These are phyloP conservation scores for Exophiala bonariae DNA, from an alignment of 2,329 filamentous ascomycete genomes.

Conservation along the genomic window DNA sequence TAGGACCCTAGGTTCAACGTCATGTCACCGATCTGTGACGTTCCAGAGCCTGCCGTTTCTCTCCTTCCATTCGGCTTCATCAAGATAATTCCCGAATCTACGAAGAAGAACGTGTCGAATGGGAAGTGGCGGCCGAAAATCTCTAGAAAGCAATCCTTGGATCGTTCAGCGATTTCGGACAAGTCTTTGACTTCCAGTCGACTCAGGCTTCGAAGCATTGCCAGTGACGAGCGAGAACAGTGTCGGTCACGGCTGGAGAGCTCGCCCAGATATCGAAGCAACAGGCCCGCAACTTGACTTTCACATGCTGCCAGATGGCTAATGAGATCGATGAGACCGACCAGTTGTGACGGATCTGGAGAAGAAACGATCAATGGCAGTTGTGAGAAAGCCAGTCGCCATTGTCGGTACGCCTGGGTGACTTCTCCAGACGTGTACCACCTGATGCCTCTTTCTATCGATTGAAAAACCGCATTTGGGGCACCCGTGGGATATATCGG, in stretches of 20 bases:
- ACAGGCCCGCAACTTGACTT: neutral
- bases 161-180: neutral
- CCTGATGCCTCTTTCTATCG: slow-evolving; percentile 3
- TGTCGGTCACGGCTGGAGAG: neutral
- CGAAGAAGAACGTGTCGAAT: slow-evolving; percentile 1
- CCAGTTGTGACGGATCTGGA: slow-evolving; percentile 2
- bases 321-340: slow-evolving; percentile 4
- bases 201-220: neutral
- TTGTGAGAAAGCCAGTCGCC: neutral
- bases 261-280: neutral
- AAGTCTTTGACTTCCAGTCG: neutral
- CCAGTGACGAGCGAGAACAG: neutral
- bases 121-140: slow-evolving; percentile 1
- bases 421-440: slow-evolving; percentile 3
- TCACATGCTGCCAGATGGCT: slow-evolving; percentile 3
- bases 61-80: no score
- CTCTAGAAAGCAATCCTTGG: neutral
- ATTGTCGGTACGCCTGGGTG: slow-evolving; percentile 10
- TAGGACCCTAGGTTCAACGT: no score
- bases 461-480: slow-evolving; percentile 1
- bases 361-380: neutral
- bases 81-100: no score
- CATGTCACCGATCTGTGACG: neutral
- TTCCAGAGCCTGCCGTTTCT: neutral
- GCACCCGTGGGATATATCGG: neutral